Percentiles rank a stretch among this genome's conserved stretches.
phyloP scores from a whole-genome alignment of 2,329 filamentous ascomycete species.

The Penicillium brevicompactum region DNA sequence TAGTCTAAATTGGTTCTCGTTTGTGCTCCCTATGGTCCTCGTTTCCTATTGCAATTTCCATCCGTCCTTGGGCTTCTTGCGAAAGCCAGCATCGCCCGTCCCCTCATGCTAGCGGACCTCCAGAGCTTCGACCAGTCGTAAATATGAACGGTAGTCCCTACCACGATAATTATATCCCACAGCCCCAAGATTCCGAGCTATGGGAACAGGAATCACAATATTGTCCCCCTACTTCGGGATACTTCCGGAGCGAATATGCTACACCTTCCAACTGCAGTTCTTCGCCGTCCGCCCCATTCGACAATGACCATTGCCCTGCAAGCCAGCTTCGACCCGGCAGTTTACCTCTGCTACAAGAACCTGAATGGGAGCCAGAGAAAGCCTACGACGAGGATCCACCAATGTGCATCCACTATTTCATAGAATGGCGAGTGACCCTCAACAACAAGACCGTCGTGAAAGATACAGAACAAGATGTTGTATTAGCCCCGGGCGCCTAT shows the following conservation, averaged over 20 bases:
- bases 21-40: constrained; percentile 3
- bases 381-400: background rate
- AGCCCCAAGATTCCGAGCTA: background rate
- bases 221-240: background rate
- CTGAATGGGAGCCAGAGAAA: background rate
- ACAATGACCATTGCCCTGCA: background rate
- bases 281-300: background rate
- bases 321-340: background rate
- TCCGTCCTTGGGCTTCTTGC: constrained; percentile 1
- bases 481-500: constrained; percentile 14
- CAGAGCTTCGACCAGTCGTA: background rate
- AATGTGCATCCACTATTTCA: background rate
- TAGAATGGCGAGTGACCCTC: constrained; percentile 31
- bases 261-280: background rate
- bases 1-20: constrained; percentile 7
- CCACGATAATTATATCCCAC: background rate
- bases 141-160: background rate
- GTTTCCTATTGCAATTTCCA: background rate
- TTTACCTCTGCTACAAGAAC: background rate
- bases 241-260: background rate
- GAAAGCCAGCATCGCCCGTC: constrained; percentile 1
- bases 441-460: constrained; percentile 15
- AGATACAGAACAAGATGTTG: constrained; percentile 18
- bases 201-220: background rate
- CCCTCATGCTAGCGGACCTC: constrained; percentile 5